Base-by-base conservation (phyloP, 2,329 filamentous ascomycete genomes). In the Penicillium sp. region DNA sequence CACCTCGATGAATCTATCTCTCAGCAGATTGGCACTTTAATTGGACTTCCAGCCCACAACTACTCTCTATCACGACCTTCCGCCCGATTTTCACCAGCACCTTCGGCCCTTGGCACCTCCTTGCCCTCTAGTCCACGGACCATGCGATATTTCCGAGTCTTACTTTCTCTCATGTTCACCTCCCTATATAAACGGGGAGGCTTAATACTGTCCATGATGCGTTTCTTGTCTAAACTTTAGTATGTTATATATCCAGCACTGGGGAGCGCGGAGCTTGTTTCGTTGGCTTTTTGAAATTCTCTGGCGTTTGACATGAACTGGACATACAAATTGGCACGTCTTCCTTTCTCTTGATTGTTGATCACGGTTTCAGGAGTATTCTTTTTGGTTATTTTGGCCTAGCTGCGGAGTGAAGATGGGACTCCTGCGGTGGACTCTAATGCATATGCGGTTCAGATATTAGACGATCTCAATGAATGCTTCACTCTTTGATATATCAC, bases 1-100 rank as follows among this genome's bases (percentile, higher is more conserved):
- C 69, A 6, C 66, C 68, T 28, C 66, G 65, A 57, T 72, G 53
- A 62, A 47, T 23, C 25, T 18, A 24, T 43, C 24, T 24, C 18
- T 15, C 12, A 12, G 25, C 15, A 35, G 18, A 18, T 15, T 4
- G 20, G 32, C 9, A 10, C 12, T 6, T 15, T 3, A 20, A n/a
- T 29, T 28, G 27, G 20, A 9, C 38, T 27, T 6, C 25, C 6
- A 9, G 8, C 8, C 27, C 8, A 28, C 8, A 28, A 28, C 27
- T 9, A 28, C 27, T 24, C 37, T 23, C 37, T n/a, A 35, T 20
- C 1, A 15, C 20, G 37, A 40, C 7, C 20, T n/a, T 15, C n/a
- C 18, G 15, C 31, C 35, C 33, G 4, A 15, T 39, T 24, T 20
- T 7, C n/a, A 18, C 15, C 28, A 15, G 32, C 35, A 37, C 38